phyloP scores from a whole-genome alignment of 148 eudicot species.

The Rhododendron mucronatum region DNA sequence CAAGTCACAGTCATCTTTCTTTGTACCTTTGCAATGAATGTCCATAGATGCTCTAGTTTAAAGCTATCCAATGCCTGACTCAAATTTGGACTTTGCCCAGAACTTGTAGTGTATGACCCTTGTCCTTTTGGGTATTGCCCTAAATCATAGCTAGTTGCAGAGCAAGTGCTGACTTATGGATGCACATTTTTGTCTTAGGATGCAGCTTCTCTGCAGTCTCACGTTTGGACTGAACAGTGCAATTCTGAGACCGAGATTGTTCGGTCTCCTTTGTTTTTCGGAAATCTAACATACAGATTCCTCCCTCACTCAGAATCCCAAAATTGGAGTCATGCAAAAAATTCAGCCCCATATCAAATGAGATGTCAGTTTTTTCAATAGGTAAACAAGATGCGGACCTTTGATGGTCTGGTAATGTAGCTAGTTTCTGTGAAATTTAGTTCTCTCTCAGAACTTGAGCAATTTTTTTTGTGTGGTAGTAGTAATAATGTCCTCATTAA shows the following conservation, averaged over 20 bases:
- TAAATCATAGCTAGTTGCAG: conserved; percentile 1
- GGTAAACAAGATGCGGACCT: too few relatives aligned
- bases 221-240: neutral
- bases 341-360: neutral
- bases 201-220: neutral
- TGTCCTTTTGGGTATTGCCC: neutral
- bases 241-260: neutral
- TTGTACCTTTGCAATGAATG: conserved; percentile 2
- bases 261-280: neutral
- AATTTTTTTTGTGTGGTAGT: neutral
- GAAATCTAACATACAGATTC: neutral
- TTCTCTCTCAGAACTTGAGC: neutral
- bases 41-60: conserved; percentile 1
- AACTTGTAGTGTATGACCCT: neutral
- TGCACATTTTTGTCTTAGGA: neutral
- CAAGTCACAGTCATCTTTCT: neutral
- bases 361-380: neutral
- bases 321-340: neutral
- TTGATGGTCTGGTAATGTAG: neutral
- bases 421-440: neutral
- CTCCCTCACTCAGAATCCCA: neutral
- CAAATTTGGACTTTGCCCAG: neutral
- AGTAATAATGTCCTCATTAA: neutral
- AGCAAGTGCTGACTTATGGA: neutral
- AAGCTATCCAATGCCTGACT: neutral